Conservation (phyloP, 2,329 filamentous ascomycete genomes). For the Fusarium luffae region DNA sequence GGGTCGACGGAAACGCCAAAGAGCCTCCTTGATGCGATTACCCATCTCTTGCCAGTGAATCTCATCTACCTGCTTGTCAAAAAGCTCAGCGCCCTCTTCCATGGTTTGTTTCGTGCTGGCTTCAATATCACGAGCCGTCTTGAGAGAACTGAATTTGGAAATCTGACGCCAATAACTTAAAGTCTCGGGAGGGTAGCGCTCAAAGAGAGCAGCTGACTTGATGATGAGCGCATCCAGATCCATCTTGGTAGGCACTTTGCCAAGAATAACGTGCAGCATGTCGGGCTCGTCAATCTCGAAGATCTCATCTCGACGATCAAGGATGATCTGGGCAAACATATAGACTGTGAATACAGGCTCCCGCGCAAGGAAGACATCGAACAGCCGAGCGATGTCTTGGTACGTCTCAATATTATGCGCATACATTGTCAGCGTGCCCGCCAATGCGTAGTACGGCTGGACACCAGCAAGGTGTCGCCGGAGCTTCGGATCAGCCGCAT, state of each 20-base stretch:
- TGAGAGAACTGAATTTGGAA: conserved; percentile 82
- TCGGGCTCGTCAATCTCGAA: conserved; percentile 92
- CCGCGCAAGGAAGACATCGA: conserved; percentile 88
- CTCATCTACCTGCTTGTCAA: conserved; percentile 77
- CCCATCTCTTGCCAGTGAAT: conserved; percentile 71
- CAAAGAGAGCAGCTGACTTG: conserved; percentile 72
- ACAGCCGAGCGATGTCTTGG: conserved; percentile 86
- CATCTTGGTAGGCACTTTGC: conserved; percentile 84
- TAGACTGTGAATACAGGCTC: conserved; percentile 93
- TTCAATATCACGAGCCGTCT: conserved; percentile 74
- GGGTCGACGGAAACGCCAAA: conserved; percentile 75
- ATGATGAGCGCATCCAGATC: conserved; percentile 82
- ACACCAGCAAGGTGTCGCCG: conserved; percentile 79
- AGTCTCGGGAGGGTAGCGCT: conserved; percentile 74
- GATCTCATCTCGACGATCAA: conserved; percentile 84
- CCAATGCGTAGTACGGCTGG: conserved; percentile 91
- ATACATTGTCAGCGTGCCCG: conserved; percentile 95
- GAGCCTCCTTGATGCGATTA: conserved; percentile 46
- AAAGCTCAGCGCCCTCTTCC: conserved; percentile 73
- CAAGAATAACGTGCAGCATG: conserved; percentile 89
- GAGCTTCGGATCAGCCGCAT: conserved; percentile 76
- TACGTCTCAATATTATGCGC: conserved; percentile 95
- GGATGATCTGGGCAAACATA: conserved; percentile 88
- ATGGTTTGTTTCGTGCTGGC: conserved; percentile 66
- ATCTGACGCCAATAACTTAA: conserved; percentile 79